Conservation (phyloP, 768 basidiomycete species). For the Rhizopogon vesiculosus region DNA sequence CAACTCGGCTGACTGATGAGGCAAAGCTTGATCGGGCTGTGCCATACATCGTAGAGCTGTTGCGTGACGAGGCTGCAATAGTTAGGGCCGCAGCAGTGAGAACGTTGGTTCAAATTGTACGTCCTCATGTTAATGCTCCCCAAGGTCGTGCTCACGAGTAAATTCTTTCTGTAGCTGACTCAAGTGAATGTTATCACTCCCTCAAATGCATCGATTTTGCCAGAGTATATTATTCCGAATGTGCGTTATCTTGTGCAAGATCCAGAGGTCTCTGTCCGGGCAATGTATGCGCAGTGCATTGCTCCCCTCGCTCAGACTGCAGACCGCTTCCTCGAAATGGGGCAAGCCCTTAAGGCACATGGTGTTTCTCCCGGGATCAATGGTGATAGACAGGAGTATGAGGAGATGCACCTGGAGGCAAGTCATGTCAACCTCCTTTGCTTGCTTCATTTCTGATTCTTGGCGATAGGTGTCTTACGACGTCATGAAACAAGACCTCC, state of each 20-base stretch:
- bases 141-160: slow-evolving; percentile 12
- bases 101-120: slow-evolving; percentile 77
- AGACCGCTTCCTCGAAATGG: slow-evolving; percentile 88
- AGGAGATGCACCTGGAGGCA: slow-evolving; percentile 80
- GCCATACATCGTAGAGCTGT: slow-evolving; percentile 84
- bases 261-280: slow-evolving; percentile 76
- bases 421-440: slow-evolving; percentile 6
- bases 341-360: slow-evolving; percentile 83
- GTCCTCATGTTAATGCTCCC: slow-evolving; percentile 23
- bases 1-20: slow-evolving; percentile 84
- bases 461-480: slow-evolving; percentile 81
- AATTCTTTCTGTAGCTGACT: slow-evolving; percentile 40
- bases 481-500: slow-evolving; percentile 78
- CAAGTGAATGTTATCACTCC: slow-evolving; percentile 69
- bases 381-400: slow-evolving; percentile 62
- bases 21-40: slow-evolving; percentile 91
- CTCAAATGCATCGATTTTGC: slow-evolving; percentile 69
- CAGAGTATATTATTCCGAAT: slow-evolving; percentile 94
- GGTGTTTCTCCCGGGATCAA: slow-evolving; percentile 45
- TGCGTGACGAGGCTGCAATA: slow-evolving; percentile 79
- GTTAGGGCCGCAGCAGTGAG: slow-evolving; percentile 80
- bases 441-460: neutral
- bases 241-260: slow-evolving; percentile 80
- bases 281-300: slow-evolving; percentile 82
- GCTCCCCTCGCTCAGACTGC: slow-evolving; percentile 84